Evolutionary conservation across 2,329 filamentous ascomycete species (phyloP).

Genomic region (Fusarium nurragi): DNA sequence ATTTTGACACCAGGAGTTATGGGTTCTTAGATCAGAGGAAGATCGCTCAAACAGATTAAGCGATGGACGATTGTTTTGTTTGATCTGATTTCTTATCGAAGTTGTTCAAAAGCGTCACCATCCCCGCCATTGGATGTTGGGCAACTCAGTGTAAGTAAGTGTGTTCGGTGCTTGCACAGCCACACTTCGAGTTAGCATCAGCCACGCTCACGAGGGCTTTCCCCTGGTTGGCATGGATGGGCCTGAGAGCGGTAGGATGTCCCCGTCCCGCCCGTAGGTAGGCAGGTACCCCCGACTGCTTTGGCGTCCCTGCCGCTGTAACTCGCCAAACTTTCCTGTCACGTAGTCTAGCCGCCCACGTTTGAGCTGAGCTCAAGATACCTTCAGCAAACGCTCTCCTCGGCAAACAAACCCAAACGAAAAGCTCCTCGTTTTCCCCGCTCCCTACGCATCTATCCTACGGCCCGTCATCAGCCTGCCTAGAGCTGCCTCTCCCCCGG

Average conservation of each 20-base stretch:
- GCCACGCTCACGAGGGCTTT: conserved; percentile 30
- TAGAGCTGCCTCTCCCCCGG: not conserved
- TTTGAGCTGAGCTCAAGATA: conserved; percentile 34
- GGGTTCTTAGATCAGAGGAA: not conserved
- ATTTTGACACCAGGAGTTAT: not conserved
- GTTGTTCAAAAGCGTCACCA: conserved; percentile 13
- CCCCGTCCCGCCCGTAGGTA: conserved; percentile 19
- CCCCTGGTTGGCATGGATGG: conserved; percentile 17
- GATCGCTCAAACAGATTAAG: not conserved
- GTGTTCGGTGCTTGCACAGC: conserved; percentile 12
- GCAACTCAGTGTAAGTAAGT: conserved; percentile 8
- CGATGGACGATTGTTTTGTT: not conserved
- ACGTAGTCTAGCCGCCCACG: conserved; percentile 16
- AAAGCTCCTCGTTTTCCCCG: conserved; percentile 1
- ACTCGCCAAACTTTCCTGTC: conserved; percentile 40
- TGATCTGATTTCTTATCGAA: not conserved
- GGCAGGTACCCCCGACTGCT: conserved; percentile 29
- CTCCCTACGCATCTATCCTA: not conserved
- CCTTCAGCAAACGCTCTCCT: conserved; percentile 7
- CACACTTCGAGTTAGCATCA: conserved; percentile 3
- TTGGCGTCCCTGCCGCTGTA: conserved; percentile 29
- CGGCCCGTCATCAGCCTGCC: not conserved
- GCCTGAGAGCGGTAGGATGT: conserved; percentile 19
- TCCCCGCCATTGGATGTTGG: conserved; percentile 16
- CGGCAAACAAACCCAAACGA: conserved; percentile 3